Conservation (phyloP, 164 flowering plant genomes). For the Magnolia officinalis region DNA sequence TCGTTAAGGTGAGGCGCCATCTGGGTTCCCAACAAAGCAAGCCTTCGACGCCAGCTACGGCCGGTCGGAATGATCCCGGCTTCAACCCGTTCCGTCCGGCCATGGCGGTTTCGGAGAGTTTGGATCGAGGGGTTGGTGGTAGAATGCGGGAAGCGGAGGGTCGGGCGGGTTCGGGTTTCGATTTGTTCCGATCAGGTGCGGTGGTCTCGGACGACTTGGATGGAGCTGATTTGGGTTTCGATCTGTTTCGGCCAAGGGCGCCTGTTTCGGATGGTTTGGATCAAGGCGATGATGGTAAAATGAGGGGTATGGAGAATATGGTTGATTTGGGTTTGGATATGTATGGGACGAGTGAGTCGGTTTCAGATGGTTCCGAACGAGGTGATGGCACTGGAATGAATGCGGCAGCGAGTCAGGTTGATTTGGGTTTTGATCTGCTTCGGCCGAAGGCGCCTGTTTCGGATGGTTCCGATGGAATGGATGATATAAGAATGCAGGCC, state of each 20-base stretch:
- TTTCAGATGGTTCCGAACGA: neutral
- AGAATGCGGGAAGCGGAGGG: neutral
- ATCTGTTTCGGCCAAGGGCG: neutral
- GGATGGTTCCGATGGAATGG: neutral
- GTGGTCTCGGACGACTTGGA: neutral
- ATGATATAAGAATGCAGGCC: constrained; percentile 1
- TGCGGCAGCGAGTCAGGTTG: neutral
- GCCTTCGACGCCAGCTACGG: neutral
- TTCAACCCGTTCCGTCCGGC: constrained; percentile 7
- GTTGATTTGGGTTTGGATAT: neutral
- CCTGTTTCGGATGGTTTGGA: neutral
- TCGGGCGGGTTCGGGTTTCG: neutral
- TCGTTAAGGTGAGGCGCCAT: constrained; percentile 24
- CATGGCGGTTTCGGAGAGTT: neutral
- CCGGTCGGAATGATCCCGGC: neutral
- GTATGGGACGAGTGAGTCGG: neutral
- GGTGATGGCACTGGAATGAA: neutral
- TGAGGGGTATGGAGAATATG: neutral
- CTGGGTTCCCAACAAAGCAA: constrained; percentile 6
- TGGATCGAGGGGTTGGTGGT: neutral
- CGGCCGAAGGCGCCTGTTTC: neutral
- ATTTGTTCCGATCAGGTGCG: neutral
- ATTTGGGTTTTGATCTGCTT: neutral
- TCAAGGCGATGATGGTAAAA: neutral
- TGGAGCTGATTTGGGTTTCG: neutral